Percentiles rank a stretch among this genome's conserved stretches.
Conservation (phyloP, 768 basidiomycete species). For the Albatrellus ellisii region DNA sequence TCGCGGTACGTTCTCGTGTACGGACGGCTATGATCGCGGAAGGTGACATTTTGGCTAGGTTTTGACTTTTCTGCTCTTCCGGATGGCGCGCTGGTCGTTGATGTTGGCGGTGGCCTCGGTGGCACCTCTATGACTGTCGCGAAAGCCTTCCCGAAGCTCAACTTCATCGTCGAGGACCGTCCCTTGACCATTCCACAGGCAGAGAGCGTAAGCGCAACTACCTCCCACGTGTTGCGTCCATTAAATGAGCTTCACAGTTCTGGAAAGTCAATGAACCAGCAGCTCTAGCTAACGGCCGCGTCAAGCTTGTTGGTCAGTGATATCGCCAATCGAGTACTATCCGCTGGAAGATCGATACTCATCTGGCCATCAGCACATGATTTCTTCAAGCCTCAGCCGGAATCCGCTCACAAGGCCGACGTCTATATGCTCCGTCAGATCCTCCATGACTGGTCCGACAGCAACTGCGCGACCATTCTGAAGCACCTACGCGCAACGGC, state of each 20-base stretch:
- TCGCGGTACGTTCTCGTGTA: not conserved
- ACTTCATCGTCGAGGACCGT: not conserved
- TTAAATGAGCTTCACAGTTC: not conserved
- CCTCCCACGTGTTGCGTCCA: not conserved
- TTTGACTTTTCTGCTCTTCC: not conserved
- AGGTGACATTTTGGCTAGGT: not conserved
- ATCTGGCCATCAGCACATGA: not conserved
- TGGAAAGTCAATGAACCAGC: not conserved
- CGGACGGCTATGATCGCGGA: not conserved
- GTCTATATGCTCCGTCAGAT: constrained; percentile 21
- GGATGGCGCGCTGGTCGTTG: not conserved
- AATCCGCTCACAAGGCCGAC: not conserved
- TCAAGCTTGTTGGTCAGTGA: not conserved
- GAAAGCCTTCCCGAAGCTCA: not conserved
- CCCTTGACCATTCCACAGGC: not conserved
- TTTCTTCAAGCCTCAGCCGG: constrained; percentile 1
- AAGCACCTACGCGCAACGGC: constrained; percentile 18
- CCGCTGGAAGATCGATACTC: not conserved
- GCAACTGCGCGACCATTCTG: constrained; percentile 14
- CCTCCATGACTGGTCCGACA: constrained; percentile 23
- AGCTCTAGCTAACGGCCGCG: not conserved
- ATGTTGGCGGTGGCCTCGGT: not conserved
- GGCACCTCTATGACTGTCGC: not conserved
- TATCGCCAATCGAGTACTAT: not conserved
- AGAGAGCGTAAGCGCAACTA: not conserved